These are phyloP conservation scores for Globisporangium mamillatum DNA, from an alignment of 352 stramenopile genomes.

Conservation along the genomic window DNA sequence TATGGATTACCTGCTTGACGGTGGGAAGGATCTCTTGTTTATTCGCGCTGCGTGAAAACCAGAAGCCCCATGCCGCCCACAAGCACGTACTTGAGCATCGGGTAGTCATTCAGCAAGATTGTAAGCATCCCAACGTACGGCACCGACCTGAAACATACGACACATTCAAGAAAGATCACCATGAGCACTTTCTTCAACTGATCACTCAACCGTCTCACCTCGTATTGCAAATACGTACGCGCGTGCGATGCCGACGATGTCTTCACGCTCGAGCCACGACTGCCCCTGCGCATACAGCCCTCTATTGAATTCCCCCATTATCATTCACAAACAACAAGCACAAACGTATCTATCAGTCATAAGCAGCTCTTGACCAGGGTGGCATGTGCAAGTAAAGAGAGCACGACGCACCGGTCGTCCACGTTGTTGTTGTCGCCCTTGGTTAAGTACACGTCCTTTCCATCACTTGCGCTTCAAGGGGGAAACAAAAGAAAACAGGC, in stretches of 20 bases:
- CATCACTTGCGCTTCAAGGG: slow-evolving; percentile 57
- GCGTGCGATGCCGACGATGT: slow-evolving; percentile 96
- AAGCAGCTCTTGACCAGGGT: not conserved
- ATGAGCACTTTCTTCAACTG: not conserved
- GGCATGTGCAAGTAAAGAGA: not conserved
- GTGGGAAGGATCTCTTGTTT: slow-evolving; percentile 9
- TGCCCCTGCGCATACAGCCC: slow-evolving; percentile 97
- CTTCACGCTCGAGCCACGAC: slow-evolving; percentile 97
- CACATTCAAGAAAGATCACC: not conserved
- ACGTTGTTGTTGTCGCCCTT: slow-evolving; percentile 99
- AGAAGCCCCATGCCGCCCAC: slow-evolving; percentile 78
- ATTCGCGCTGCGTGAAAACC: slow-evolving; percentile 82
- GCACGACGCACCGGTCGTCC: slow-evolving; percentile 86
- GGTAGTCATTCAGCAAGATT: slow-evolving; percentile 99
- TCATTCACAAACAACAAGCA: not conserved
- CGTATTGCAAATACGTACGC: slow-evolving; percentile 47
- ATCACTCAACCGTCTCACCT: not conserved
- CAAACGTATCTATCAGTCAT: not conserved
- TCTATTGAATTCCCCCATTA: slow-evolving; percentile 20
- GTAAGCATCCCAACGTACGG: slow-evolving; percentile 99
- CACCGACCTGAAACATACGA: slow-evolving; percentile 69
- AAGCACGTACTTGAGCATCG: slow-evolving; percentile 92
- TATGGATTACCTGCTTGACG: too few species aligned
- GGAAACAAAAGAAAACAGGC: slow-evolving; percentile 6
- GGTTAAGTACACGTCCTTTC: slow-evolving; percentile 94